Base-by-base conservation (phyloP, 1,139 yeast species). In the Hyphopichia buzzinii region DNA sequence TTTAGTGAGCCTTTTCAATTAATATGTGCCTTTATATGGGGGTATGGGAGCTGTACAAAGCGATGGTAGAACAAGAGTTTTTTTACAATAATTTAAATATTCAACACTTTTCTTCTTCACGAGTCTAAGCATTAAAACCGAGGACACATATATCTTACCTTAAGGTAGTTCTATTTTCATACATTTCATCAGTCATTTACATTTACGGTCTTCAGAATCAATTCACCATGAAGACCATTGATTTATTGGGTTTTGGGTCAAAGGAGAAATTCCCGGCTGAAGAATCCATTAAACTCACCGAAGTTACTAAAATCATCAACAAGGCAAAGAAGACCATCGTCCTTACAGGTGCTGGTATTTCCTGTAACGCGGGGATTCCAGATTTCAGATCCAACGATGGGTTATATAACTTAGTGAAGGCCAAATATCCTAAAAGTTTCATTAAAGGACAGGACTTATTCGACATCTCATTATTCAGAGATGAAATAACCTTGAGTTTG, bases 301-400 rank as follows among this genome's bases (percentile, higher is more conserved):
- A 70, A 43, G 65, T 66, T 17, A 55, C 67, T 35, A 68, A 67
- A 44, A 33, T 49, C 34, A 64, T 84, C 10, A 68, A 63, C 46
- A 68, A 80, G 48, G 45, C 71, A 34, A 72, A 72, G 42, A 78
- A 72, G 52, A 65, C 81, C 31, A 66, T 82, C 10, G 71, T 82
- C 7, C 71, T 89, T 38, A 88, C 97, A 0, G 97, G 97, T 7
- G 97, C 97, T 2, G 97, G 97, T 2, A 87, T 90, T 40, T 87
- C 96, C 17, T 88, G 97, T 57, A 88, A 86, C 56, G 97, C 97
- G 1, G 97, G 97, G 0, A 90, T 90, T 38, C 97, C 97, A 1
- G 97, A 90, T 57, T 90, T 90, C 58, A 72, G 97, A 40, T 85
- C 95, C 2, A 68, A 81, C 13, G 80, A 84, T 46, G 97, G 97